Evolutionary conservation across 768 basidiomycete species (phyloP).

Genomic region (Serendipita sp.): DNA sequence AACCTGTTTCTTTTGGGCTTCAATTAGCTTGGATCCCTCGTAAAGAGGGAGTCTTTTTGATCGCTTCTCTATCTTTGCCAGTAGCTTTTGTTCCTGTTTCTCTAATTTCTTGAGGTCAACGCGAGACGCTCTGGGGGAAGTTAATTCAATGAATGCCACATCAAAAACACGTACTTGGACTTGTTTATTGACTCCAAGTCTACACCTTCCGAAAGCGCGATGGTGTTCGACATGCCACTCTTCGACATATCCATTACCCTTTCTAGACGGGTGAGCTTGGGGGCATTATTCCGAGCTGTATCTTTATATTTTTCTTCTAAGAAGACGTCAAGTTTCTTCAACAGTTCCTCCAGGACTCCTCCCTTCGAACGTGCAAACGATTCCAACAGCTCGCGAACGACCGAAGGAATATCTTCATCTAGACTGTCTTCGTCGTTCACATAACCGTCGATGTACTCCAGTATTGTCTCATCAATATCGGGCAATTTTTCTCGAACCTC

Average conservation of each 20-base stretch:
- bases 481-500: constrained; percentile 10
- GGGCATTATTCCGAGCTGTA: neutral
- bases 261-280: constrained; percentile 32
- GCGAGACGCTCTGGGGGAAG: constrained; percentile 49
- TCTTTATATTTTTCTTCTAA: constrained; percentile 10
- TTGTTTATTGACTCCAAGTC: constrained; percentile 88
- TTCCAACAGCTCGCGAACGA: neutral
- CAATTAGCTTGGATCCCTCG: constrained; percentile 90
- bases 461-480: constrained; percentile 9
- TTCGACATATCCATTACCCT: constrained; percentile 84
- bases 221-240: constrained; percentile 59
- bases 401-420: neutral
- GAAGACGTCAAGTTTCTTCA: neutral
- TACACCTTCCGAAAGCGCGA: constrained; percentile 66
- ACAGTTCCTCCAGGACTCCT: neutral
- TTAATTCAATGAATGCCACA: constrained; percentile 12
- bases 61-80: constrained; percentile 97
- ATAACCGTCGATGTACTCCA: constrained; percentile 4
- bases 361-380: constrained; percentile 1
- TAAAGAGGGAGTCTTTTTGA: constrained; percentile 69
- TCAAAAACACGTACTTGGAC: constrained; percentile 49
- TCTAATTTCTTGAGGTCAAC: constrained; percentile 93
- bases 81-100: constrained; percentile 93
- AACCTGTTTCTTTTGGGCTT: constrained; percentile 82
- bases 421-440: constrained; percentile 5